Conservation (phyloP, 768 basidiomycete species). For the Pulveroboletus sp. region DNA sequence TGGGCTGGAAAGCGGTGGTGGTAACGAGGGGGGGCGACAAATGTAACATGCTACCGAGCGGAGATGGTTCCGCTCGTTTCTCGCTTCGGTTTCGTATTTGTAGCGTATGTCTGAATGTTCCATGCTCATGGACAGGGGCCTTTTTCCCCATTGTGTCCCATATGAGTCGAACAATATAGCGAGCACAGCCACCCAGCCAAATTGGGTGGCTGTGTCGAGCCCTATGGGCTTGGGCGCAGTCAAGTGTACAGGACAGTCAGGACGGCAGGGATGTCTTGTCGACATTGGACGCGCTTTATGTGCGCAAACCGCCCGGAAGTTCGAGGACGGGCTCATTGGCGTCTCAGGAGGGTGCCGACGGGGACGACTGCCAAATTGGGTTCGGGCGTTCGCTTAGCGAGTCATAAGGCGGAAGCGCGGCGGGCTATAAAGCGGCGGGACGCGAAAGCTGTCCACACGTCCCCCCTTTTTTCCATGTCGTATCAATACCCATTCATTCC, state of each 20-base stretch:
- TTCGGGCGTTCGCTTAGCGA: conserved; percentile 18
- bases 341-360: no score
- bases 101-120: background rate
- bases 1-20: conserved; percentile 17
- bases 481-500: conserved; percentile 43
- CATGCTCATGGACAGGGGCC: no score
- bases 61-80: background rate
- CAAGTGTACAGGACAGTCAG: no score
- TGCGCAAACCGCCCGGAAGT: no score
- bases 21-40: background rate
- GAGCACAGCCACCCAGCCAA: background rate
- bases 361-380: conserved; percentile 6
- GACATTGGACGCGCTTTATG: no score
- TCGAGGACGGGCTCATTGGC: no score
- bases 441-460: conserved; percentile 12
- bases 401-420: conserved; percentile 18
- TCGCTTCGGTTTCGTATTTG: background rate
- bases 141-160: no score
- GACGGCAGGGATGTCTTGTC: no score
- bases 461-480: conserved; percentile 41
- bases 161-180: no score
- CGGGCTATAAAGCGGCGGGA: conserved; percentile 30
- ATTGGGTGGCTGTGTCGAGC: background rate
- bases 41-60: background rate
- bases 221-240: no score